These are phyloP conservation scores for Trametes coccinea DNA, from an alignment of 768 basidiomycete genomes.

Conservation along the genomic window DNA sequence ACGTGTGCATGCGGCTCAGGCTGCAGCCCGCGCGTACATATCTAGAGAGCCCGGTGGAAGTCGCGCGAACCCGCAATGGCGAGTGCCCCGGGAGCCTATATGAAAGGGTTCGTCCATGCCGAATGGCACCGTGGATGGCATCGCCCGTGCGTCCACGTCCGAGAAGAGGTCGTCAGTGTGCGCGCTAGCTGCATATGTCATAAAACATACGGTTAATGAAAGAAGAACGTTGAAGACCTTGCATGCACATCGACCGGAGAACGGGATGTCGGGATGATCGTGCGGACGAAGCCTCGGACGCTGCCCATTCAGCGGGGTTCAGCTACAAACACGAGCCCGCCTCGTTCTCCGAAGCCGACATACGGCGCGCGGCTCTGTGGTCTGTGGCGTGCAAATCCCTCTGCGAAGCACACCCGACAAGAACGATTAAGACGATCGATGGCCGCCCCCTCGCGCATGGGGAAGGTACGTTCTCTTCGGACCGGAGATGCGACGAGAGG, in stretches of 20 bases:
- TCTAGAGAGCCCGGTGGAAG: not conserved
- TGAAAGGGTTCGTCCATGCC: not conserved
- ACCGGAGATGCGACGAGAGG: not conserved
- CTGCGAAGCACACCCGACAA: not conserved
- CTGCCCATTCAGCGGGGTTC: not conserved
- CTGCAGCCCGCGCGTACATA: too few relatives aligned
- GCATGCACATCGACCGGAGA: not conserved
- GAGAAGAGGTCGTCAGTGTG: not conserved
- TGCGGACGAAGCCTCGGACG: not conserved
- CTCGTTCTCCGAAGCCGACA: not conserved
- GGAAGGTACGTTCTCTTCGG: not conserved
- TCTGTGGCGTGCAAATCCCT: not conserved
- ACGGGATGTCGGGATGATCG: not conserved
- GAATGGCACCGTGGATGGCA: not conserved
- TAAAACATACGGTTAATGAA: not conserved
- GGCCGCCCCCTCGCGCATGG: not conserved
- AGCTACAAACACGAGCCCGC: not conserved
- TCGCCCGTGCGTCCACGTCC: too few relatives aligned
- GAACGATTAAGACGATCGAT: not conserved
- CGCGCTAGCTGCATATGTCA: not conserved
- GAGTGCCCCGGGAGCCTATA: not conserved
- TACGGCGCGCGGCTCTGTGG: too few relatives aligned
- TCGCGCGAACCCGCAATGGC: not conserved
- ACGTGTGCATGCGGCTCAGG: not conserved
- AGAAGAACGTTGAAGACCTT: not conserved